Base-by-base conservation (phyloP, 1,139 yeast genomes). In the Suhomyces taliae region DNA sequence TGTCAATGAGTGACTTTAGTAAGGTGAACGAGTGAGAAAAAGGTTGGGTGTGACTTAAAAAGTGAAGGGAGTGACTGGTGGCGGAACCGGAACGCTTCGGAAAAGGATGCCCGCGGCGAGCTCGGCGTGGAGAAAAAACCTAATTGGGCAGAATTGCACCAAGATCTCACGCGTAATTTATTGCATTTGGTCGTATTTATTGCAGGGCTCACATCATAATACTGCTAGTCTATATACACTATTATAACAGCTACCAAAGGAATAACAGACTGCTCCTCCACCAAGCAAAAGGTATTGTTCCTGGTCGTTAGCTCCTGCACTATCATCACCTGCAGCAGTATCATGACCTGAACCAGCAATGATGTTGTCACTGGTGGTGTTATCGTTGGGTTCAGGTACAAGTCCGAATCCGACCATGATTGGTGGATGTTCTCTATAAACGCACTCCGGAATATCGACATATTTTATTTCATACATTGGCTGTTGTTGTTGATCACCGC, bases 251-350 rank as follows among this genome's bases (percentile, higher is more conserved):
- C 90, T 81, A 0, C 96, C 96, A 67, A 87, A 88, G 0, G 93
- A 87, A 58, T 86, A 88, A 61, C 96, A 88, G 1, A 87, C 90
- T 0, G 87, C 91, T 2, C 95, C 95, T 6, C 96, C 49, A 8
- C 44, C 49, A 3, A 46, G 9, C 10, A 46, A 31, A 12, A 40
- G 36, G 29, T 29, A 34, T 8, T 34, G 32, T 9, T 19, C 24
- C 7, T 29, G 32, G 32, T 29, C 32, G 32, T 11, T 29, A 7
- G 32, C 7, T 29, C 32, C 32, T 9, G 11, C 15, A 14, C 15
- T 2, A 14, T 14, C 15, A 29, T 7, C 32, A 29, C 32, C 32
- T 19, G 24, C 36, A 34, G 36, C 36, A 34, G 2, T 34, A 4
- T 24, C 15, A 15, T 34, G 6, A 15, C 4, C 11, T 34, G 15